A percentile compares a stretch with the other conserved stretches of the same genome.
phyloP scores from a whole-genome alignment of 2,329 filamentous ascomycete species.

The Monilinia aucupariae region DNA sequence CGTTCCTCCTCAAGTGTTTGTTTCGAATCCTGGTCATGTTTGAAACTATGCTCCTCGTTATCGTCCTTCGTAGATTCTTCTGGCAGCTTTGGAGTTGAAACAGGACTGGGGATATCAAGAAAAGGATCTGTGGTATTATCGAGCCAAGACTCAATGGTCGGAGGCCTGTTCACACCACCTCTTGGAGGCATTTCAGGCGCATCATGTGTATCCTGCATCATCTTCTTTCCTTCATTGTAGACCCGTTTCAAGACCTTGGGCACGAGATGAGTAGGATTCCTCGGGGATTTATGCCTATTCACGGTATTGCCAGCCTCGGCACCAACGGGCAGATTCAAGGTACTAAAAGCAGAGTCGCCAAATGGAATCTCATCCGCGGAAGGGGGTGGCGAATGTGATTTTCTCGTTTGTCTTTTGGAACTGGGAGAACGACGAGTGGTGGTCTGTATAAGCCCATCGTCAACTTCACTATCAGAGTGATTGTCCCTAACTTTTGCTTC shows the following conservation, averaged over 20 bases:
- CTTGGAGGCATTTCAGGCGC: conserved; percentile 39
- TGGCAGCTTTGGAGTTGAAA: conserved; percentile 25
- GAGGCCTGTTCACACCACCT: conserved; percentile 50
- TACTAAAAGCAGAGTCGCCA: conserved; percentile 62
- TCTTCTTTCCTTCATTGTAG: conserved; percentile 58
- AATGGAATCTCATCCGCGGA: conserved; percentile 57
- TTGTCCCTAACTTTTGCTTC: not conserved
- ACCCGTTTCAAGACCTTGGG: conserved; percentile 62
- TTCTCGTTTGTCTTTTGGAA: conserved; percentile 24
- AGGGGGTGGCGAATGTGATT: conserved; percentile 33
- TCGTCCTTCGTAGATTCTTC: conserved; percentile 31
- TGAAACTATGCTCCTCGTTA: conserved; percentile 24
- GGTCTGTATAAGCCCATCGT: conserved; percentile 7
- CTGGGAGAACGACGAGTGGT: conserved; percentile 25
- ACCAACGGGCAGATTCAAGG: conserved; percentile 51
- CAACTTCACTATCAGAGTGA: not conserved
- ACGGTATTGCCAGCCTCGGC: conserved; percentile 48
- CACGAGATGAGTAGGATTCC: conserved; percentile 54
- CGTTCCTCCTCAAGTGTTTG: conserved; percentile 14
- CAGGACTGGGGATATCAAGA: conserved; percentile 40
- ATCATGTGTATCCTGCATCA: conserved; percentile 56
- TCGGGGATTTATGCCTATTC: conserved; percentile 39
- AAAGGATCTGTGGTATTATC: conserved; percentile 59
- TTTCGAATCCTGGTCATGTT: conserved; percentile 21
- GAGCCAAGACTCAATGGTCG: conserved; percentile 61